phyloP scores from a whole-genome alignment of 129 eudicot species.

The Helianthus tuberosus region DNA sequence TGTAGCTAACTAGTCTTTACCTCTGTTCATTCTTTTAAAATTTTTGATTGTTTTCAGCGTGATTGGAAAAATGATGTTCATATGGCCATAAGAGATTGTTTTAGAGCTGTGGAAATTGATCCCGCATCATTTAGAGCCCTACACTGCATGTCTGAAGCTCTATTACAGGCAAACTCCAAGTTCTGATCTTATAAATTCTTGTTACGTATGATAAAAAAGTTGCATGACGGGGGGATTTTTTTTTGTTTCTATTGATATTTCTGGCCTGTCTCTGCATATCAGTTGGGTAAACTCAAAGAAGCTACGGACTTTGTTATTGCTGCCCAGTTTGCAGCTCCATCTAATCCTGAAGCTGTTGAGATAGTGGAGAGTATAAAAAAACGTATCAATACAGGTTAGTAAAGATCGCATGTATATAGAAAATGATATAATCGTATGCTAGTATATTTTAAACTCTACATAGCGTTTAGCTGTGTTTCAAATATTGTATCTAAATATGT shows the following conservation, averaged over 20 bases:
- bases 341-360: slow-evolving; percentile 67
- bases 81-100: slow-evolving; percentile 90
- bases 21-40: not conserved
- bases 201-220: slow-evolving; percentile 1
- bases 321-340: slow-evolving; percentile 68
- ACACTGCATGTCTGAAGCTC: slow-evolving; percentile 75
- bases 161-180: slow-evolving; percentile 49
- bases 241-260: slow-evolving; percentile 1
- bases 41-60: slow-evolving; percentile 45
- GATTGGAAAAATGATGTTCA: slow-evolving; percentile 89
- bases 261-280: slow-evolving; percentile 25
- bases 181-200: slow-evolving; percentile 5
- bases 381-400: slow-evolving; percentile 74
- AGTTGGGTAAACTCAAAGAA: slow-evolving; percentile 87
- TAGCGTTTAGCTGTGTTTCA: not conserved
- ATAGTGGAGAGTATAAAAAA: slow-evolving; percentile 59
- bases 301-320: slow-evolving; percentile 80
- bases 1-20: slow-evolving; percentile 10
- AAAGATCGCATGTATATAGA: not conserved
- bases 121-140: slow-evolving; percentile 66
- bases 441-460: not conserved
- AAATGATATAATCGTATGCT: not conserved
- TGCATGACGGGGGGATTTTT: not conserved
- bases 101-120: slow-evolving; percentile 66
- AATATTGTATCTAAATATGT: not conserved